Evolutionary conservation across 2,329 filamentous ascomycete species (phyloP).

Genomic region (Trichoderma cornu-damae): DNA sequence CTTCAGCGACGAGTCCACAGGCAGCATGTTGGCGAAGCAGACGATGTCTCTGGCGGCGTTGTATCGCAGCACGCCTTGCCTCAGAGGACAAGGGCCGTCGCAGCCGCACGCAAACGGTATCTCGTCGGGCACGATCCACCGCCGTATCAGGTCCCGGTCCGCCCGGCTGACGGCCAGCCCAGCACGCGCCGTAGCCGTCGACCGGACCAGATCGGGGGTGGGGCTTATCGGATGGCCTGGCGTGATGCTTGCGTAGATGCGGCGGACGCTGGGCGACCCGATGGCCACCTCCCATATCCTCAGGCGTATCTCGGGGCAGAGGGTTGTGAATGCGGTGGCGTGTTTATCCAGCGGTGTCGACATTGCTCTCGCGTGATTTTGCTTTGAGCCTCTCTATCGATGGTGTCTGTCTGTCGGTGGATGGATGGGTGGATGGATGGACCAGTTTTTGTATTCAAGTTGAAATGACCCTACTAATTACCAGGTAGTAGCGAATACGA

Average conservation of each 20-base stretch:
- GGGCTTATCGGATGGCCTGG: neutral
- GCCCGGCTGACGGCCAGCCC: neutral
- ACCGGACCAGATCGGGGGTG: neutral
- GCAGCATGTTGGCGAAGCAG: too few species aligned
- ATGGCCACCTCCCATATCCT: neutral
- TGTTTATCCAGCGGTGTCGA: rapidly evolving
- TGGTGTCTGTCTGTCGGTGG: too few species aligned
- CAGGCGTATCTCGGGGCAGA: neutral
- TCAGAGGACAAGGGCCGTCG: neutral
- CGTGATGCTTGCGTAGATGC: neutral
- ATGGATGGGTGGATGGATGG: too few species aligned
- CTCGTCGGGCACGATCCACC: neutral
- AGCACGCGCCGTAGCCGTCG: neutral
- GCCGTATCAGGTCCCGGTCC: neutral
- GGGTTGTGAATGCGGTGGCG: neutral
- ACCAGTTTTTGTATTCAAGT: too few species aligned
- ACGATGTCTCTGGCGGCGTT: neutral
- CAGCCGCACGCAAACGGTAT: neutral
- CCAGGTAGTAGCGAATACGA: too few species aligned
- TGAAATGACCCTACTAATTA: too few species aligned
- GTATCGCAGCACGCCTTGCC: neutral
- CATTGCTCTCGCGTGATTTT: neutral
- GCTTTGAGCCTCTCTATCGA: too few species aligned
- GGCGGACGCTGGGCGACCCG: neutral
- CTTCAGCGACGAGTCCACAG: too few species aligned